These are phyloP conservation scores for Trichosporon inkin DNA, from an alignment of 1,284 basidiomycete genomes.

Conservation along the genomic window DNA sequence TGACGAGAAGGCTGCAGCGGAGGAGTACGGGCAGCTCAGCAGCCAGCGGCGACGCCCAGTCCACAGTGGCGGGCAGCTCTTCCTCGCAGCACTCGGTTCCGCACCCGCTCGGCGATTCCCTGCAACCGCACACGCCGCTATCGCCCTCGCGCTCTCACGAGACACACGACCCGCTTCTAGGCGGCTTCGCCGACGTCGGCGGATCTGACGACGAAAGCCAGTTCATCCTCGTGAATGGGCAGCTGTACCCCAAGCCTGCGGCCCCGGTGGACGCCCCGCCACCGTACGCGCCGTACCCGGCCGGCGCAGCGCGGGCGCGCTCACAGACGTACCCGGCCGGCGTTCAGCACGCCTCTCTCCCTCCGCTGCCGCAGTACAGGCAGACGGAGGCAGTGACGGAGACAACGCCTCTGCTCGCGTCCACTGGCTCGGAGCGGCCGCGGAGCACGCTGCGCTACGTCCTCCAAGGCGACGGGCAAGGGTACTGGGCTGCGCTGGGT, in stretches of 20 bases:
- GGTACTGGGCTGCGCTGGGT: constrained; percentile 39
- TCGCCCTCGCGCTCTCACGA: not conserved
- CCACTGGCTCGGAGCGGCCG: not conserved
- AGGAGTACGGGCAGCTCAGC: not conserved
- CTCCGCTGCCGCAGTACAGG: not conserved
- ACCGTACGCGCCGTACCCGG: not conserved
- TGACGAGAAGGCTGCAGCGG: not conserved
- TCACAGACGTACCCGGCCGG: not conserved
- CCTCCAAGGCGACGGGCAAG: constrained; percentile 15
- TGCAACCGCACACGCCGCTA: not conserved
- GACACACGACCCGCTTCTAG: not conserved
- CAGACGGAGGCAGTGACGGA: not conserved
- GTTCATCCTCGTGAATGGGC: constrained; percentile 1
- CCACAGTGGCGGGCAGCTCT: not conserved
- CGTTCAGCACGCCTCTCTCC: not conserved
- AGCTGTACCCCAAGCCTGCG: not conserved
- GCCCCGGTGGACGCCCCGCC: not conserved
- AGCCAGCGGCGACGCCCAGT: not conserved
- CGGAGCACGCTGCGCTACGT: not conserved
- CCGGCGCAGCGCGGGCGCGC: not conserved
- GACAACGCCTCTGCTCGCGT: not conserved
- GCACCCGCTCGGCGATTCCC: not conserved
- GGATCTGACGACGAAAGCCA: not conserved
- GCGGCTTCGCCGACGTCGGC: not conserved
- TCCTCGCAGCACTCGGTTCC: not conserved